These are phyloP conservation scores for Pseudozyma thailandica DNA, from an alignment of 1,284 basidiomycete genomes.

Conservation along the genomic window DNA sequence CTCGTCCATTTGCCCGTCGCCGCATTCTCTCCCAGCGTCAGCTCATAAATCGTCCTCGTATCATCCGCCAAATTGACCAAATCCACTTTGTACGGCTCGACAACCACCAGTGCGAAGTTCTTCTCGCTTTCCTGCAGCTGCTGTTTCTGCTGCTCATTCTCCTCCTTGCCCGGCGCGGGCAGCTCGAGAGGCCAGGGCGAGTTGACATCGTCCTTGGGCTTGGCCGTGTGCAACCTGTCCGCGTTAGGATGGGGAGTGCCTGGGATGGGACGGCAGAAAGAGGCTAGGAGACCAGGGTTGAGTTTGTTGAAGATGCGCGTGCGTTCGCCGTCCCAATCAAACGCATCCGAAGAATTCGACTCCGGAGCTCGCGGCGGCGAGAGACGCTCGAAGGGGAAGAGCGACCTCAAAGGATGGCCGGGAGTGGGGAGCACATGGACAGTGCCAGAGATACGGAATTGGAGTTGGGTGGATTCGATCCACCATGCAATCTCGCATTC, in stretches of 20 bases:
- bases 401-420: conserved; percentile 33
- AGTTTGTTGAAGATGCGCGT: conserved; percentile 67
- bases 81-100: conserved; percentile 67
- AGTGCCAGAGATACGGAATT: conserved; percentile 66
- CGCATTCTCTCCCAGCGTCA: conserved; percentile 31
- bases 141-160: conserved; percentile 59
- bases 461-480: conserved; percentile 64
- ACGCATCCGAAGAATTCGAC: conserved; percentile 38
- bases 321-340: conserved; percentile 68
- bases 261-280: conserved; percentile 67
- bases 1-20: conserved; percentile 56
- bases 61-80: conserved; percentile 63
- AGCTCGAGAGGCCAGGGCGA: conserved; percentile 60
- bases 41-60: conserved; percentile 58
- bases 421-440: conserved; percentile 65
- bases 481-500: conserved; percentile 68
- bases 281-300: conserved; percentile 66
- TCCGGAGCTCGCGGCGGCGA: conserved; percentile 33
- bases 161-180: conserved; percentile 60
- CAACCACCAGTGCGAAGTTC: conserved; percentile 65
- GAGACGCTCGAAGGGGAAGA: conserved; percentile 48
- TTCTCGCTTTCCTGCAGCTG: conserved; percentile 57
- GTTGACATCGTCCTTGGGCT: conserved; percentile 35
- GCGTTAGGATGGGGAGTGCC: conserved; percentile 59
- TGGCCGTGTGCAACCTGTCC: conserved; percentile 7